Evolutionary conservation across 2,329 filamentous ascomycete species (phyloP), one percentile per base, ranked within the genome.

Genomic region (Leptographium procerum): DNA sequence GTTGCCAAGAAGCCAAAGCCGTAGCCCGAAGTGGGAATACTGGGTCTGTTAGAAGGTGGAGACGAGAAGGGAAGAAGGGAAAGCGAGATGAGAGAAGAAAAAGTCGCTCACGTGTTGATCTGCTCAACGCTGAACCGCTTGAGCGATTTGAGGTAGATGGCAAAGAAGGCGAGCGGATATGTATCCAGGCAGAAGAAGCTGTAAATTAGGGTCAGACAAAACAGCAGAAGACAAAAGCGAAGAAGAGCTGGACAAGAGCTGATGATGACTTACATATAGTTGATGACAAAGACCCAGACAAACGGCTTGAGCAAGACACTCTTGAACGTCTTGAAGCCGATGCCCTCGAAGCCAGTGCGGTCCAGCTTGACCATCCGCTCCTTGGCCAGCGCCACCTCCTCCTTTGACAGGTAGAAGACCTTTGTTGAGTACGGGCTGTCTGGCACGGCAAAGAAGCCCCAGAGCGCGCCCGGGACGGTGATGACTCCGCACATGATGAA

Each of bases 401-500:
- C 19, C 4, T 54, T 24, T 33, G 40, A 28, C 26, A 52, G 52
- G 36, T 55, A 55, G 16, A 55, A 55, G 6, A 47, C 53, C 26
- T 55, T 55, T 28, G 53, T 55, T 10, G 24, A 28, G 43, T 56
- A 53, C 14, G 72, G 71, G 5, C 72, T 66, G 1, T 69, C 72
- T 0, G 72, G 72, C 52, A 69, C 68, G 3, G 79, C 72, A 13
- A 78, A 58, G 59, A 73, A 80, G 0, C 79, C 78, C 13, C 79
- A 68, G 9, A 81, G 60, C 0, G 78, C 52, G 5, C 36, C 34
- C 1, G 52, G 52, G 1, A 29, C 14, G 14, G 34, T 28, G 4
- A 55, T 55, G 22, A 55, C 24, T 10, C 52, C 78, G 59, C 82
- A 80, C 19, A 84, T 78, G 14, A 83, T 77, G 57, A 83, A 84